Conservation (phyloP, 1,284 basidiomycete genomes). For the Somion occarium region DNA sequence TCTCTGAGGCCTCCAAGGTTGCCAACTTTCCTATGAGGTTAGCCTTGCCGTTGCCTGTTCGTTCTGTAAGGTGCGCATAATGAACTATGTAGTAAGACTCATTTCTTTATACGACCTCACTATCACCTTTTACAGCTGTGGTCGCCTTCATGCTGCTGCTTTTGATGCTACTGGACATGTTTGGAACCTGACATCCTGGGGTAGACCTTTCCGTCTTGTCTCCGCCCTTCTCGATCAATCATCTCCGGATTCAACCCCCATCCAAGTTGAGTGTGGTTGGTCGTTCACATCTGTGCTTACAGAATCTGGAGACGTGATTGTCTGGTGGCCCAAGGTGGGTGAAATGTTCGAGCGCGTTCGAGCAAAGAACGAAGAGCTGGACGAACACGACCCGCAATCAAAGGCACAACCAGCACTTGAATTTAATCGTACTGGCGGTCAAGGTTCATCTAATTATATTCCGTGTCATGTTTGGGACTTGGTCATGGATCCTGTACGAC, state of each 20-base stretch:
- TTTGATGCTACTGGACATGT: slow-evolving; percentile 53
- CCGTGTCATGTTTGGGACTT: slow-evolving; percentile 56
- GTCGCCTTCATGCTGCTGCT: slow-evolving; percentile 65
- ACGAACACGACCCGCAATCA: slow-evolving; percentile 32
- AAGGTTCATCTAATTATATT: background rate
- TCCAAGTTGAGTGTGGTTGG: slow-evolving; percentile 85
- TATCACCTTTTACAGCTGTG: slow-evolving; percentile 46
- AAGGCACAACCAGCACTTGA: slow-evolving; percentile 1
- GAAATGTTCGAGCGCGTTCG: slow-evolving; percentile 34
- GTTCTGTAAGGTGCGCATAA: slow-evolving; percentile 53
- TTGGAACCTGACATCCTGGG: slow-evolving; percentile 76
- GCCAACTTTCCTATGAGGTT: slow-evolving; percentile 53
- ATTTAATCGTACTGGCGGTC: background rate
- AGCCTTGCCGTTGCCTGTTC: slow-evolving; percentile 49
- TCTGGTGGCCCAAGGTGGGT: slow-evolving; percentile 70
- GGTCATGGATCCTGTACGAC: slow-evolving; percentile 41
- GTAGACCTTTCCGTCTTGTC: slow-evolving; percentile 60
- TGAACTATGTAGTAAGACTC: too few relatives aligned
- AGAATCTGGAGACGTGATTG: slow-evolving; percentile 61
- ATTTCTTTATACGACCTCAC: too few relatives aligned
- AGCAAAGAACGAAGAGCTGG: slow-evolving; percentile 41
- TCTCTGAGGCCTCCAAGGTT: slow-evolving; percentile 44
- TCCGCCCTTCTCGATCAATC: slow-evolving; percentile 44
- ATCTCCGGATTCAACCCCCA: slow-evolving; percentile 41
- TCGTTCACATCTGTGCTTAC: slow-evolving; percentile 66